These are phyloP conservation scores for Zoysia japonica DNA, from an alignment of 176 grass and related monocot species.

Conservation along the genomic window DNA sequence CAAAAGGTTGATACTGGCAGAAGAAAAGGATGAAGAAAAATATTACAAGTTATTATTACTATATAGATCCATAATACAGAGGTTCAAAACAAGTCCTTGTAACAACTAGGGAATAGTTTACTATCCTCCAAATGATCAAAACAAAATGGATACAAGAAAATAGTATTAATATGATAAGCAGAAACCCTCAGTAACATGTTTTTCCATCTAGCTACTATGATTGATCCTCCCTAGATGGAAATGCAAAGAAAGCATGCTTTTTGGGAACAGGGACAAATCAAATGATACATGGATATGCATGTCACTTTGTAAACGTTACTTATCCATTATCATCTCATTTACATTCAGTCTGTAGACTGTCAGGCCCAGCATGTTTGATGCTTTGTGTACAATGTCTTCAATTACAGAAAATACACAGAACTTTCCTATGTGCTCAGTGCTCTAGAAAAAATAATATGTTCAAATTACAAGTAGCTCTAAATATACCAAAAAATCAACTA, in stretches of 20 bases:
- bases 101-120: background rate
- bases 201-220: slow-evolving; percentile 2
- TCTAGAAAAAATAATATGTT: background rate
- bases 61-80: background rate
- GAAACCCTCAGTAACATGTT: background rate
- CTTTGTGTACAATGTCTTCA: background rate
- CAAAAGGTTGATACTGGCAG: background rate
- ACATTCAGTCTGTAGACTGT: background rate
- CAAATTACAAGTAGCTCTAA: background rate
- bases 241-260: background rate
- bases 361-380: background rate
- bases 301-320: background rate
- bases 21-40: background rate
- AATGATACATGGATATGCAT: background rate
- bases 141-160: slow-evolving; percentile 3
- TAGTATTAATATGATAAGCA: background rate
- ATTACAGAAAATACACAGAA: background rate
- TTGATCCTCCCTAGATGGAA: background rate
- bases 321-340: background rate
- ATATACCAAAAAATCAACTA: background rate
- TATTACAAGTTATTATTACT: background rate
- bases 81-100: background rate
- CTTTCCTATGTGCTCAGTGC: background rate
- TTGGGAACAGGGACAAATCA: background rate
- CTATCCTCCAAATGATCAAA: background rate